Base-by-base conservation (phyloP, 208 protist species). In the Wallacemonas collosoma region DNA sequence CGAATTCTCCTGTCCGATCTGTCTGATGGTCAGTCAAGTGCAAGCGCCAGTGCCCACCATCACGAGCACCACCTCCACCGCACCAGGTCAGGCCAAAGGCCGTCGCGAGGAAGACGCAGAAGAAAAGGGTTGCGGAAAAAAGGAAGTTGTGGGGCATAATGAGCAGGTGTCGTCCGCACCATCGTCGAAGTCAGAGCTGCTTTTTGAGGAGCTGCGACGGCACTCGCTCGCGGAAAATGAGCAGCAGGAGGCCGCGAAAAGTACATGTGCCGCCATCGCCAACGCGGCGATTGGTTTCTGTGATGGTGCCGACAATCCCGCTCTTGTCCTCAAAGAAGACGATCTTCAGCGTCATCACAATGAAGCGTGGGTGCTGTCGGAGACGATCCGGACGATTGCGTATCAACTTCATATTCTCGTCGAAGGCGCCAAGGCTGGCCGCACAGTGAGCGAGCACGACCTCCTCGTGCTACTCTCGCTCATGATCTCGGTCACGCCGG, bases 1-100 rank as follows among this genome's bases (percentile, higher is more conserved):
- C 38, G 86, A 92, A 62, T 86, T 93, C 56, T 77, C 73, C 63
- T 95, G 90, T 69, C 86, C 90, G 0, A 68, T 93, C 38, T 93
- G 90, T 63, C 63, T 83, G 58, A 92, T 89, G 78, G 81, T 90
- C 44, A 83, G 83, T 47, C 91, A 81, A 1, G 57, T 79, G 17
- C 71, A 91, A n/a, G 78, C 75, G 53, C 90, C 87, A 8, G 54
- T 93, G 44, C 90, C 90, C 4, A 43, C 66, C 15, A 72, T 93
- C 38, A 55, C 73, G 58, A 35, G 11, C 43, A 15, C 58, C 39
- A 41, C 70, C 35, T 53, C 15, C 53, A 68, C 35, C 15, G 48
- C 57, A 14, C 15, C 56, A 6, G 9, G 15, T 38, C 6, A 35
- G 7, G 54, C 54, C 7, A 14, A 51, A 51, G 47, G 14, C 47